Conservation (phyloP, 345 rosid species). For the Turritis glabra region DNA sequence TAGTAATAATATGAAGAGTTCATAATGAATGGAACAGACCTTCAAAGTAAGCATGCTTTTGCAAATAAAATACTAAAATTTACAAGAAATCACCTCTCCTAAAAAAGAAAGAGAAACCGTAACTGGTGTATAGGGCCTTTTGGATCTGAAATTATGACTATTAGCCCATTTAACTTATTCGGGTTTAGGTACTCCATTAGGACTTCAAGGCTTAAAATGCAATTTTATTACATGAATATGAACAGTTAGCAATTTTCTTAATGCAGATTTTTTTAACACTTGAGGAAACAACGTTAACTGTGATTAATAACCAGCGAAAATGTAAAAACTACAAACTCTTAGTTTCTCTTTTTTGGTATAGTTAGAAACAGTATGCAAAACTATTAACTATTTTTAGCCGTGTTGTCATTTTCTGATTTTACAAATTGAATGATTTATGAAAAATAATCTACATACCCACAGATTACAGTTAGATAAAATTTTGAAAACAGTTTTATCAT, state of each 20-base stretch:
- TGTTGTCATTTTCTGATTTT: not conserved
- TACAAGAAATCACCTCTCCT: not conserved
- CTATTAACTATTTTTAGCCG: not conserved
- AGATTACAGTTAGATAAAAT: not conserved
- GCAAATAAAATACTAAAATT: not conserved
- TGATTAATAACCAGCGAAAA: not conserved
- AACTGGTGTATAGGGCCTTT: not conserved
- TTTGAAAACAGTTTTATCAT: not conserved
- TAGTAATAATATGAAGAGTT: not conserved
- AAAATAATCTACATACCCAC: not conserved
- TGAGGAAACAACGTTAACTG: not conserved
- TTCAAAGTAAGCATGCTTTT: constrained; percentile 22
- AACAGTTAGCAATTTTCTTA: not conserved
- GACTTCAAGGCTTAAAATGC: not conserved
- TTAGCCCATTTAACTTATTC: not conserved
- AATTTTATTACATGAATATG: not conserved
- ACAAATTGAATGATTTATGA: not conserved
- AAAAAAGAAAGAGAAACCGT: not conserved
- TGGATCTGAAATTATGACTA: not conserved
- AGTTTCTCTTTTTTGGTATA: not conserved
- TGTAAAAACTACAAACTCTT: not conserved
- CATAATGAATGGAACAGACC: constrained; percentile 10
- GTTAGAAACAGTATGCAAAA: not conserved
- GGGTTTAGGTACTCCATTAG: not conserved
- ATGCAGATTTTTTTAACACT: not conserved